A percentile compares a stretch with the other conserved stretches of the same genome.
These are phyloP conservation scores for Clonostachys chloroleuca DNA, from an alignment of 2,329 filamentous ascomycete species.

Conservation along the genomic window DNA sequence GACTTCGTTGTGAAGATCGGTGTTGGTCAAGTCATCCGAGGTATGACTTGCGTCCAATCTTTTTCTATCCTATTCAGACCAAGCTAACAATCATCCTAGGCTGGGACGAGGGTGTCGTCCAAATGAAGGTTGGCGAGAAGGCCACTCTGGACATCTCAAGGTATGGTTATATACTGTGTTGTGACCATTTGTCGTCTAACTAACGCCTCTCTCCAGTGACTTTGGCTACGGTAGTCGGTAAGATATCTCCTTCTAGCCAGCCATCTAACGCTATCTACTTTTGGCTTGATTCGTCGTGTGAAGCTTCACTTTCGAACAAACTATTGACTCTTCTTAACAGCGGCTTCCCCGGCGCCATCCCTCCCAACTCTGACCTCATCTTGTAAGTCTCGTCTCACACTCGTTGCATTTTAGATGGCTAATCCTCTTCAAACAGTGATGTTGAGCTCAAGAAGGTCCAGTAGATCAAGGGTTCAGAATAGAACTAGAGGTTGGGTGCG, in stretches of 20 bases:
- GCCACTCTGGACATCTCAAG: slow-evolving; percentile 76
- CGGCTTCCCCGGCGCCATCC: slow-evolving; percentile 73
- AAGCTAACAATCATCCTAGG: slow-evolving; percentile 37
- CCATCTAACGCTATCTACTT: background rate
- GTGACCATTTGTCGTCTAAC: background rate
- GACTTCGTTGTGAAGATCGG: slow-evolving; percentile 79
- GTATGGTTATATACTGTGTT: slow-evolving; percentile 31
- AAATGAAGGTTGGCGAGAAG: slow-evolving; percentile 91
- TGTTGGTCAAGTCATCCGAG: slow-evolving; percentile 78
- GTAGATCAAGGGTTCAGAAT: background rate
- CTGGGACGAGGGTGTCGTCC: slow-evolving; percentile 79
- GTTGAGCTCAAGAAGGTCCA: slow-evolving; percentile 3
- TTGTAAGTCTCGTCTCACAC: slow-evolving; percentile 57
- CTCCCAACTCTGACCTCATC: slow-evolving; percentile 64
- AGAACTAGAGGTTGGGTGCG: too few relatives aligned
- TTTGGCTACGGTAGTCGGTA: slow-evolving; percentile 61
- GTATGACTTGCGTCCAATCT: slow-evolving; percentile 39
- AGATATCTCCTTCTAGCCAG: slow-evolving; percentile 15
- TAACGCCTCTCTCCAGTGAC: slow-evolving; percentile 38
- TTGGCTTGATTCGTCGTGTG: too few relatives aligned
- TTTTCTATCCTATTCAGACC: background rate
- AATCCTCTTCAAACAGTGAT: background rate
- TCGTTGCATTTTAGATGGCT: too few relatives aligned
- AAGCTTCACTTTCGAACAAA: too few relatives aligned
- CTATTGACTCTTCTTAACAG: slow-evolving; percentile 27